Evolutionary conservation across 75 land plant species (phyloP).

Genomic region (Picea glauca): DNA sequence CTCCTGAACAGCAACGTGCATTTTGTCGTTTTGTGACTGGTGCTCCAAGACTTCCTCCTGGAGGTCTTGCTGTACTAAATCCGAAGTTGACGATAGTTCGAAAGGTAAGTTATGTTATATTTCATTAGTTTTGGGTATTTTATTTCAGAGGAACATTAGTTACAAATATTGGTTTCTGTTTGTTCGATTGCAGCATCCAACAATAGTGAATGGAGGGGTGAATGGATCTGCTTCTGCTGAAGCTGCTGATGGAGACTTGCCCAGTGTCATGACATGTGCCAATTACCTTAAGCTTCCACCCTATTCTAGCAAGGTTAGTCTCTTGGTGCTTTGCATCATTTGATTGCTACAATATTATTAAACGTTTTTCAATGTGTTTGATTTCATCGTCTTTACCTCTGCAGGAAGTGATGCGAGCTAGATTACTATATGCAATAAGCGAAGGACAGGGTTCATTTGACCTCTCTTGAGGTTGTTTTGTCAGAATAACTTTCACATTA

Average conservation of each 20-base stretch:
- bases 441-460: constrained; percentile 93
- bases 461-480: constrained; percentile 34
- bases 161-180: no score
- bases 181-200: no score
- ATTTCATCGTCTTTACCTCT: not conserved
- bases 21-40: constrained; percentile 87
- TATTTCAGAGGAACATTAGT: no score
- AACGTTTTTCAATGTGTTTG: no score
- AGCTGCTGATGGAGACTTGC: constrained; percentile 55
- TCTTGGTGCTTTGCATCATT: no score
- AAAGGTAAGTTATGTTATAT: constrained; percentile 34
- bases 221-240: no score
- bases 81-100: constrained; percentile 77
- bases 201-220: no score
- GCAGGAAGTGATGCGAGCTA: constrained; percentile 70
- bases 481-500: no score
- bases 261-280: constrained; percentile 92
- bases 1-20: constrained; percentile 29
- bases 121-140: no score
- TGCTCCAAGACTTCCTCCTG: constrained; percentile 75
- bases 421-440: constrained; percentile 75
- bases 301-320: constrained; percentile 32
- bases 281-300: constrained; percentile 87
- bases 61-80: constrained; percentile 66
- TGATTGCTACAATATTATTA: no score